Base-by-base conservation (phyloP, 805 yeast genomes). In the Cyberlindnera mycetangii region DNA sequence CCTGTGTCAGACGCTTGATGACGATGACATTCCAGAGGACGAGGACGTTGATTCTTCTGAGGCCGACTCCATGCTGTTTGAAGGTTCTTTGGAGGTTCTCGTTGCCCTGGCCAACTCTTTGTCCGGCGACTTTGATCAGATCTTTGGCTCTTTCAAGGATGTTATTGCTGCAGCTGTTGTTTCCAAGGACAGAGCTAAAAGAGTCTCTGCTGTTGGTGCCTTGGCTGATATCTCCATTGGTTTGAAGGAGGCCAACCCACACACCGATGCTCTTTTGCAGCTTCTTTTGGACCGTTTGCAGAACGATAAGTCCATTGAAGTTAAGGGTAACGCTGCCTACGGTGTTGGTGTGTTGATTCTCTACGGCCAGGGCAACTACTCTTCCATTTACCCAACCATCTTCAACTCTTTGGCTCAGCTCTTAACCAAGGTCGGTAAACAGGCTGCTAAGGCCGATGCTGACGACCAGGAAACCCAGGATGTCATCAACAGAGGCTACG, bases 281-380 rank as follows among this genome's bases (percentile, higher is more conserved):
- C 71, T 83, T 32, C 84, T 93, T 62, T 71, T 77, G 40, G 74
- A 79, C 48, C 81, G 84, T 53, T 73, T 92, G 49, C 75, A 84
- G 45, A 80, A 81, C 60, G 89, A 85, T 62, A 79, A 79, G 59
- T 84, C 93, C 14, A 72, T 86, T 51, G 96, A 89, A 61, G 97
- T 89, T 47, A 85, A 92, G 68, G 90, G 96, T 57, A 87, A 89
- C 56, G 92, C 97, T 41, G 97, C 97, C 15, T 93, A 89, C 64
- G 99, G 98, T 72, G 81, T 87, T 54, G 99, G 99, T 57, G 67
- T 89, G 49, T 67, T 89, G 49, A 65, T 76, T 38, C 70, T 73
- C 56, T 57, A 75, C 45, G 70, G 82, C 22, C 49, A 65, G 15
- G 54, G 51, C 18, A 48, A 58, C 51, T 74, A 83, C 52, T 69